A percentile compares a stretch with the other conserved stretches of the same genome.
These are phyloP conservation scores for Phytophthora pini DNA, from an alignment of 352 stramenopile species.

Conservation along the genomic window DNA sequence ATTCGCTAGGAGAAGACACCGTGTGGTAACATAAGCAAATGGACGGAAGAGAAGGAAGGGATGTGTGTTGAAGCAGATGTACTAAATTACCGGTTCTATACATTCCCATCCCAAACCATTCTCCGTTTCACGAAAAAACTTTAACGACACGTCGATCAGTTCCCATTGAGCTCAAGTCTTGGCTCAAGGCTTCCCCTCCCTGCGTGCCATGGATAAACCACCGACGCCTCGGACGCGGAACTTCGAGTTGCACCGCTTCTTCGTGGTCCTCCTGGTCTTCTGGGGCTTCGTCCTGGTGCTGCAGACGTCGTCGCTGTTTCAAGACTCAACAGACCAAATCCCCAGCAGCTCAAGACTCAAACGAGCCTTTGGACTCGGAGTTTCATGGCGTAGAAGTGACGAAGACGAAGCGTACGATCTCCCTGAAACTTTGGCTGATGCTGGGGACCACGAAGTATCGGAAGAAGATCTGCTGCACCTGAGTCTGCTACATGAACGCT, in stretches of 20 bases:
- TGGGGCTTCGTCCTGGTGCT: conserved; percentile 21
- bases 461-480: conserved; percentile 37
- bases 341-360: conserved; percentile 10
- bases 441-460: conserved; percentile 22
- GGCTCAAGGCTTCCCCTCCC: conserved; percentile 3
- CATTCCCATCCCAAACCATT: conserved; percentile 18
- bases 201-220: conserved; percentile 12
- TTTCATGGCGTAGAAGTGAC: conserved; percentile 10
- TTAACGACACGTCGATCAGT: too few species aligned
- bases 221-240: background rate
- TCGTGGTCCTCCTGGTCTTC: conserved; percentile 27
- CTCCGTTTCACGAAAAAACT: conserved; percentile 15
- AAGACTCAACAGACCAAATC: conserved; percentile 10
- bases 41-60: conserved; percentile 16
- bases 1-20: conserved; percentile 21
- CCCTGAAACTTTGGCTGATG: conserved; percentile 3
- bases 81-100: background rate
- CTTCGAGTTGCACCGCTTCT: conserved; percentile 16
- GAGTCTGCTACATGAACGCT: conserved; percentile 42
- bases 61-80: conserved; percentile 7
- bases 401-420: background rate
- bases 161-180: background rate
- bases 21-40: background rate
- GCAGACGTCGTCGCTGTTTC: conserved; percentile 23
- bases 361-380: conserved; percentile 7